Base-by-base conservation (phyloP, 176 grass and related monocot genomes). In the Eleusine indica region DNA sequence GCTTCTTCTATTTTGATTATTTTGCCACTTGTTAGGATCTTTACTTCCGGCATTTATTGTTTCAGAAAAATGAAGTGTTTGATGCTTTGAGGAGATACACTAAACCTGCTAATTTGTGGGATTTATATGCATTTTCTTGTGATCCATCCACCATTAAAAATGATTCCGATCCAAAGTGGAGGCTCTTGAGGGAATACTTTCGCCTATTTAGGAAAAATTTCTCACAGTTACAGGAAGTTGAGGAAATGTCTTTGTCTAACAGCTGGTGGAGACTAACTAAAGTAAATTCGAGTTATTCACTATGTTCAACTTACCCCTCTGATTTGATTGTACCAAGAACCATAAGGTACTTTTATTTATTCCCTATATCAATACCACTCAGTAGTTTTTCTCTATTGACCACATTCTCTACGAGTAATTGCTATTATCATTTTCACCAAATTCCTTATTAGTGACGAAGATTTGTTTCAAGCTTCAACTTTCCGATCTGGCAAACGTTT, bases 261-360 rank as follows among this genome's bases (percentile, higher is more conserved):
- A 58, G 85, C 57, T 80, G 90, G 84, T 98, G 89, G 96, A 98
- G 93, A 76, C 62, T 98, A 87, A 94, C 89, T 61, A 79, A 57
- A 86, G 83, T 86, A 65, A 98, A 98, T 89, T 94, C 83, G 40
- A 90, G 73, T 68, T 98, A 98, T 81, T 86, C 91, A 56, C 77
- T 98, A 44, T 98, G 96, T 86, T 85, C 91, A n/a, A 92, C 96
- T n/a, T 98, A 98, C 74, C 96, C 96, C 39, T 90, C 83, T 78
- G 43, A n/a, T 58, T 65, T 98, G 79, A 83, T 98, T 80, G 96
- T 98, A 64, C 96, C 96, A 71, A 98, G 65, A 32, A 83, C 66
- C 70, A 96, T 98, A 84, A 96, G 96, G 96, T 98, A 89, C 16
- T 75, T 81, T 64, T 70, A 76, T 70, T 25, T 69, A 39, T 46